phyloP scores from a whole-genome alignment of 139 green algal species.

The Picochlorum sp. region DNA sequence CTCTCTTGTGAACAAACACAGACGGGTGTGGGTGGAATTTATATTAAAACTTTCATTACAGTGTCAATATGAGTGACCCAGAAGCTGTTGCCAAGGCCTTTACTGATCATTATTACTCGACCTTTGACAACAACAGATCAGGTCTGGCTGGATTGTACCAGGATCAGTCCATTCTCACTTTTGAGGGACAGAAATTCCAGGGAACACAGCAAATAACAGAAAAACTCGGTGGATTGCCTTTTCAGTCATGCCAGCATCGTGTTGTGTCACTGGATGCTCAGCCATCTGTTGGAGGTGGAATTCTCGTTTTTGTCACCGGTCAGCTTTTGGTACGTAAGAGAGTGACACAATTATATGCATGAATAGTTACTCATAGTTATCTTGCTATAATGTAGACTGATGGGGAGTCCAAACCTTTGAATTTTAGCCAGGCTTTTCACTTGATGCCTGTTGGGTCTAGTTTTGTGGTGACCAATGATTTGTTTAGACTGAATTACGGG shows the following conservation, averaged over 20 bases:
- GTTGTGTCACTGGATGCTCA: slow-evolving; percentile 71
- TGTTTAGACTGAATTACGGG: slow-evolving; percentile 71
- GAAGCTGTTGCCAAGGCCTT: slow-evolving; percentile 68
- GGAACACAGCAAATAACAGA: slow-evolving; percentile 55
- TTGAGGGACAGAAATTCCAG: slow-evolving; percentile 72
- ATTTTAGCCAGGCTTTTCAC: slow-evolving; percentile 93
- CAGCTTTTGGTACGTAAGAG: slow-evolving; percentile 38
- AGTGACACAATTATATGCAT: not conserved
- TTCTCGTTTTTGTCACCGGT: slow-evolving; percentile 85
- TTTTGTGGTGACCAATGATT: slow-evolving; percentile 81
- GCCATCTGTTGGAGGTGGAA: slow-evolving; percentile 59
- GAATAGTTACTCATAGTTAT: slow-evolving; percentile 17
- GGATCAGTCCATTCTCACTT: slow-evolving; percentile 73
- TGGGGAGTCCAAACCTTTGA: slow-evolving; percentile 64
- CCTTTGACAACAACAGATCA: slow-evolving; percentile 78
- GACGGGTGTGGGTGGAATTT: not conserved
- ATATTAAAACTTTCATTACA: not conserved
- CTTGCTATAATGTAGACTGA: slow-evolving; percentile 41
- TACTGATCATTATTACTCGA: slow-evolving; percentile 88
- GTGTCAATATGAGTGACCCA: not conserved
- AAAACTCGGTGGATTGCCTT: slow-evolving; percentile 74
- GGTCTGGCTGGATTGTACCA: slow-evolving; percentile 74
- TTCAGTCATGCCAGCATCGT: slow-evolving; percentile 66
- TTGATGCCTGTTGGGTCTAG: slow-evolving; percentile 55
- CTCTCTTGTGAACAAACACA: too few species aligned